Conservation (phyloP, 164 flowering plant genomes). For the Sextonia rubra region DNA sequence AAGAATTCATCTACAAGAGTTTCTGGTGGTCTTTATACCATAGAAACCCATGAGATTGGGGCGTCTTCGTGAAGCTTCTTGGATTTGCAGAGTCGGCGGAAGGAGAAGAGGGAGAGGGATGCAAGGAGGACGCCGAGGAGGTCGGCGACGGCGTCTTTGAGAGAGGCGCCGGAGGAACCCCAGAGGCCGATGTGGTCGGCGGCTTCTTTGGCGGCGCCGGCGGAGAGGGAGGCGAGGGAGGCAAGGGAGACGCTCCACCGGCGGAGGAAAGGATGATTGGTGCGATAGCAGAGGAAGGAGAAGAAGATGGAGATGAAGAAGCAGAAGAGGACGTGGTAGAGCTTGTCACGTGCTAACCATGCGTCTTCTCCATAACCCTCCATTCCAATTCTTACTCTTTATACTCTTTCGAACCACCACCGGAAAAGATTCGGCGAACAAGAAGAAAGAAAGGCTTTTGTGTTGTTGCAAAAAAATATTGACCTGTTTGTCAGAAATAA, state of each 20-base stretch:
- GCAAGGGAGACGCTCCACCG: constrained; percentile 49
- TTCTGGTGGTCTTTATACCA: background rate
- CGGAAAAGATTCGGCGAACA: no score
- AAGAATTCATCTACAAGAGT: no score
- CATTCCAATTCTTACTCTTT: no score
- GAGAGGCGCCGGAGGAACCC: constrained; percentile 76
- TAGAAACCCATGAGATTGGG: background rate
- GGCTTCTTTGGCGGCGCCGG: constrained; percentile 85
- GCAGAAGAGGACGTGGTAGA: constrained; percentile 80
- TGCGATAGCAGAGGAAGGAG: constrained; percentile 30
- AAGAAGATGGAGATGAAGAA: constrained; percentile 47
- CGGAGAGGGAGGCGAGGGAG: constrained; percentile 46
- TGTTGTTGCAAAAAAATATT: no score
- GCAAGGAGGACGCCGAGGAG: constrained; percentile 56
- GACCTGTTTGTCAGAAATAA: no score
- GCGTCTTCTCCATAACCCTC: constrained; percentile 32
- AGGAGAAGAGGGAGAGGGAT: constrained; percentile 24
- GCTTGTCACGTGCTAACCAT: constrained; percentile 81
- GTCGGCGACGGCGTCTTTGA: constrained; percentile 69
- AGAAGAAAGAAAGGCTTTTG: no score
- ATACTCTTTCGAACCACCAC: no score
- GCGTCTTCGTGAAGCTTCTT: background rate
- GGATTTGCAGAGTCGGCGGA: background rate
- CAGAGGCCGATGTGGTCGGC: constrained; percentile 78
- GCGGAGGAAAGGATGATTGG: constrained; percentile 50